These are phyloP conservation scores for Clausena lansium DNA, from an alignment of 345 rosid genomes.

Conservation along the genomic window DNA sequence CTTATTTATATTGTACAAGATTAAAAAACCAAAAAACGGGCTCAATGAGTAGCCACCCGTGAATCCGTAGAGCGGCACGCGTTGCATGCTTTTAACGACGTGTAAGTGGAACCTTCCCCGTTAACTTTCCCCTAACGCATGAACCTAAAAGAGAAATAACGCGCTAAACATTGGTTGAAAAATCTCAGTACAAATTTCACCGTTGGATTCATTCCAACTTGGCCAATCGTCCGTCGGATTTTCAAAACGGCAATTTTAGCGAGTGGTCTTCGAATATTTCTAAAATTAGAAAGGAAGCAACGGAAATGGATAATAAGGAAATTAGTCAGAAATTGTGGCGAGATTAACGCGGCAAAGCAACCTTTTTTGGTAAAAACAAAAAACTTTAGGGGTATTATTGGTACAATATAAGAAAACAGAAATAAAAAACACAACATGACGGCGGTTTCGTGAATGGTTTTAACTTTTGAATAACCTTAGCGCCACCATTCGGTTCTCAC, in stretches of 20 bases:
- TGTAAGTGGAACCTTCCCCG: neutral
- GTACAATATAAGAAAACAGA: neutral
- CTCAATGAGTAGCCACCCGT: neutral
- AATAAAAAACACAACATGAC: conserved; percentile 1
- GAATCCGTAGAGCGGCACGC: neutral
- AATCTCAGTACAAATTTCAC: neutral
- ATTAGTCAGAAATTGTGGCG: conserved; percentile 24
- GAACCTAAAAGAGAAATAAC: neutral
- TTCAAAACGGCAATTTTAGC: neutral
- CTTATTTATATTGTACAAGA: too few species aligned
- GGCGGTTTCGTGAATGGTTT: conserved; percentile 3
- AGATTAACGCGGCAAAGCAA: conserved; percentile 28
- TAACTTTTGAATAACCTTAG: conserved; percentile 21
- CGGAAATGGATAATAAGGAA: neutral
- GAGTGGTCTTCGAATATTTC: neutral
- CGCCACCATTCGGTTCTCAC: conserved; percentile 4
- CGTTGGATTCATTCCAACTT: neutral
- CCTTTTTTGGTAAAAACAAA: conserved; percentile 4
- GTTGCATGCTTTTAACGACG: neutral
- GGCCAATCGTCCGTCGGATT: neutral
- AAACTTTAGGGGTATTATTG: neutral
- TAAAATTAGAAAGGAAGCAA: neutral
- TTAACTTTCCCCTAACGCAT: neutral
- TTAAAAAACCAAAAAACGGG: neutral
- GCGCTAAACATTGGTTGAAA: neutral